These are phyloP conservation scores for Cyclostephanos tholiformis DNA, from an alignment of 108 stramenopile species.

Conservation along the genomic window DNA sequence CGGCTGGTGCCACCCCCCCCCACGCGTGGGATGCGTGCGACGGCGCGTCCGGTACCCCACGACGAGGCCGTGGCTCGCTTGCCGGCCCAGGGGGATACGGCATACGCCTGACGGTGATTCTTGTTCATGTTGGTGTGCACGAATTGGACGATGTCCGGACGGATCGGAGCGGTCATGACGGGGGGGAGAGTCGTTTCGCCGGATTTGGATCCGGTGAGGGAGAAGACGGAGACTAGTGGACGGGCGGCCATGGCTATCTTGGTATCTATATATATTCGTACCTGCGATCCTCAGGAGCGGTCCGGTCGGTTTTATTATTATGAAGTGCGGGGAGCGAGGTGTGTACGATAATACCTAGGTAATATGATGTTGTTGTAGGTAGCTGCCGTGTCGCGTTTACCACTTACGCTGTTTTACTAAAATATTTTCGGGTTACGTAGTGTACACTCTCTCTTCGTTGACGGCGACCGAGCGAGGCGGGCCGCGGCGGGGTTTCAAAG, in stretches of 20 bases:
- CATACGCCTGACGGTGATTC: conserved; percentile 99
- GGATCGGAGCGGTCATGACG: conserved; percentile 97
- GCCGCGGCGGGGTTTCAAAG: background rate
- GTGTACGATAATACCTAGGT: no score
- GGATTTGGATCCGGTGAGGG: conserved; percentile 85
- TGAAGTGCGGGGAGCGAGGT: background rate
- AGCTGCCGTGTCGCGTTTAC: background rate
- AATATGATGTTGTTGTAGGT: background rate
- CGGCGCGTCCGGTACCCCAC: conserved; percentile 99
- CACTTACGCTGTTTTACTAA: background rate
- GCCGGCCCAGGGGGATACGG: conserved; percentile 94
- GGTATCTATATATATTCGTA: conserved; percentile 3
- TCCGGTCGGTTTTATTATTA: conserved; percentile 39
- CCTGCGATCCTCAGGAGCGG: conserved; percentile 69
- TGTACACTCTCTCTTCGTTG: no score
- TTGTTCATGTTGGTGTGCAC: conserved; percentile 99
- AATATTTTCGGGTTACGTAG: conserved; percentile 6
- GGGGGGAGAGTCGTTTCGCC: conserved; percentile 92
- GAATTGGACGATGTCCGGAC: conserved; percentile 97
- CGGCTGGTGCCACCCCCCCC: conserved; percentile 98
- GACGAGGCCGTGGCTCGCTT: conserved; percentile 95
- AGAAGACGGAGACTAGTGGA: conserved; percentile 96
- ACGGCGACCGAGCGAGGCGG: no score
- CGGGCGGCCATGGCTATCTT: conserved; percentile 81
- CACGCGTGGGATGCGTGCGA: conserved; percentile 99